phyloP scores from a whole-genome alignment of 78 protist species.

The Dictyostelium firmibasis region DNA sequence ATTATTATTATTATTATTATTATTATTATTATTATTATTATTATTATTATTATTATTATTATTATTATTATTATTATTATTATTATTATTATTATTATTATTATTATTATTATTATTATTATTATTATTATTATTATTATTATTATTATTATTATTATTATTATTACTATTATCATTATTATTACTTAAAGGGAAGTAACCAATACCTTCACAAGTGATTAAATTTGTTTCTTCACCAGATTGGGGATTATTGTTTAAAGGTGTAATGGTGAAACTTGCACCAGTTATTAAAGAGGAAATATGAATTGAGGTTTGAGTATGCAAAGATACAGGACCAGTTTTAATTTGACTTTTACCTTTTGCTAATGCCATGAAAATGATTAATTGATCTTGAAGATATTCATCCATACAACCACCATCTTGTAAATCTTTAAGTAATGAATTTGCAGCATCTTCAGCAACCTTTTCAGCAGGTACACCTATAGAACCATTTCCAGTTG shows the following conservation, averaged over 20 bases:
- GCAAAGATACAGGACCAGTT: slow-evolving; percentile 81
- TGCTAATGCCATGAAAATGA: slow-evolving; percentile 91
- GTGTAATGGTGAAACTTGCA: slow-evolving; percentile 23
- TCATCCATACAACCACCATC: slow-evolving; percentile 90
- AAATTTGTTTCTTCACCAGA: slow-evolving; percentile 30
- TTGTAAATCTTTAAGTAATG: slow-evolving; percentile 41
- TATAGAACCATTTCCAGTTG: slow-evolving; percentile 76
- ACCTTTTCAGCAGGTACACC: slow-evolving; percentile 78
- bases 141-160: not conserved
- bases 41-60: not conserved
- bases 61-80: not conserved
- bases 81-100: not conserved
- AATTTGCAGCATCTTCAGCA: slow-evolving; percentile 58
- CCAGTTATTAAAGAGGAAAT: slow-evolving; percentile 77
- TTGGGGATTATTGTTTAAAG: not conserved
- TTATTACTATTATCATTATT: not conserved
- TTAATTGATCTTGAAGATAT: slow-evolving; percentile 89
- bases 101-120: not conserved
- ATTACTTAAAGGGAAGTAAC: not conserved
- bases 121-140: not conserved
- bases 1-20: not conserved
- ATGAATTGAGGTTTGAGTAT: slow-evolving; percentile 87
- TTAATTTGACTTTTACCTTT: slow-evolving; percentile 79
- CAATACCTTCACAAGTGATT: slow-evolving; percentile 47
- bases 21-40: not conserved